phyloP scores from a whole-genome alignment of 805 yeast genomes.

The Metschnikowia continentalis region DNA sequence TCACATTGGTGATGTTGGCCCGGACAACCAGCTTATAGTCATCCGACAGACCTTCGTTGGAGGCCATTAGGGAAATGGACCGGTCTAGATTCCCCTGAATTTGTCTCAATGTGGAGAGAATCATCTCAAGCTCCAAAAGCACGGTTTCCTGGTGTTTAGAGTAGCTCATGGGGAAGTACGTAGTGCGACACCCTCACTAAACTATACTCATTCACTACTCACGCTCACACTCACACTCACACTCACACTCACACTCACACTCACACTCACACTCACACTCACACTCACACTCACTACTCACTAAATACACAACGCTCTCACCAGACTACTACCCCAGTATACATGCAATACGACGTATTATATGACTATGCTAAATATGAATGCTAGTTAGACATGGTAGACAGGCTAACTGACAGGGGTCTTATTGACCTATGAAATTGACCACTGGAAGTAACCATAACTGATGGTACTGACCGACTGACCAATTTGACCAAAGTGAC shows the following conservation, averaged over 20 bases:
- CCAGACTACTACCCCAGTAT: too few relatives aligned
- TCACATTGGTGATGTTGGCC: constrained; percentile 17
- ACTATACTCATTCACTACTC: too few relatives aligned
- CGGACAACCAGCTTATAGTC: constrained; percentile 18
- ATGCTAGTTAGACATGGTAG: background rate
- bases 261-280: too few relatives aligned
- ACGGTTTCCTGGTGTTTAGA: constrained; percentile 22
- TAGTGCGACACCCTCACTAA: too few relatives aligned
- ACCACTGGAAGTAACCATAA: too few relatives aligned
- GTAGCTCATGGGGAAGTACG: background rate
- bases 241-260: too few relatives aligned
- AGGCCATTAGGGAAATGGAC: constrained; percentile 21
- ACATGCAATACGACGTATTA: background rate
- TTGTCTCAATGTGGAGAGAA: constrained; percentile 27
- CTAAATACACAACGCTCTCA: too few relatives aligned
- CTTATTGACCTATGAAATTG: background rate
- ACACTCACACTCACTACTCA: too few relatives aligned
- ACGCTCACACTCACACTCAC: too few relatives aligned
- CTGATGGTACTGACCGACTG: too few relatives aligned
- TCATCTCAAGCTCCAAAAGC: constrained; percentile 31
- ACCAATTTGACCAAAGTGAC: too few relatives aligned
- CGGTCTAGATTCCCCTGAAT: constrained; percentile 26
- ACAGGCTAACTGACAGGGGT: too few relatives aligned
- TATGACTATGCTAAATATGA: constrained; percentile 1
- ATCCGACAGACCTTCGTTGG: background rate